Evolutionary conservation across 176 grass and related monocot genomes (phyloP), one percentile per base, ranked within the genome.

Genomic region (Avena atlantica): DNA sequence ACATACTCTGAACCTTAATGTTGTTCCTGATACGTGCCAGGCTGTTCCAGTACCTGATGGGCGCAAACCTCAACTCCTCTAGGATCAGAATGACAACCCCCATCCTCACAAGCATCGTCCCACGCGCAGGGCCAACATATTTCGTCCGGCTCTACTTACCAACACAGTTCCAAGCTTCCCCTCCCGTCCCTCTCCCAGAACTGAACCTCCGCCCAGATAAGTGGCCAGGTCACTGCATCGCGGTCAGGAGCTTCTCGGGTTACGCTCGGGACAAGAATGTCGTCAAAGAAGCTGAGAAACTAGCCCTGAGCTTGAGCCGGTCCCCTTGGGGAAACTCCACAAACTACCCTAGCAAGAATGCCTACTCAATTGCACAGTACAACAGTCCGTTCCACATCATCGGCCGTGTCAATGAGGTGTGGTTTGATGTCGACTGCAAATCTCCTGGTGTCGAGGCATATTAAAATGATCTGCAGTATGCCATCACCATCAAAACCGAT

Each of bases 331-430:
- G 73, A 12, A 92, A 95, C 20, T 86, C 91, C 5, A 93, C 91
- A 15, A 67, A 88, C 55, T 87, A 85, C 75, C 42, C 85, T 44
- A 80, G 89, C 60, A 75, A 86, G 14, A 87, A 80, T 12, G 89
- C 93, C 0, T 98, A 98, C 85, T 98, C 95, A 3, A 93, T 98
- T 63, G 93, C 95, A 20, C 93, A 98, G 83, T 98, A 95, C 63
- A 87, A 85, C 81, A 91, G 62, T 0, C 95, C 91, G 4, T 92
- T 98, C 63, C 93, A 47, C 83, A 52, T 98, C 74, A 78, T 93
- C 42, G 77, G 91, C 31, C 93, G 95, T 70, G 58, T 87, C 37
- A 98, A 98, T 79, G 95, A 98, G 78, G 95, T 98, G 52, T 98
- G 93, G 93, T 89, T 93, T 3, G 84, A 98, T 50, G 78, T 98